Evolutionary conservation across 352 stramenopile genomes (phyloP).

Genomic region (Pythium volutum): DNA sequence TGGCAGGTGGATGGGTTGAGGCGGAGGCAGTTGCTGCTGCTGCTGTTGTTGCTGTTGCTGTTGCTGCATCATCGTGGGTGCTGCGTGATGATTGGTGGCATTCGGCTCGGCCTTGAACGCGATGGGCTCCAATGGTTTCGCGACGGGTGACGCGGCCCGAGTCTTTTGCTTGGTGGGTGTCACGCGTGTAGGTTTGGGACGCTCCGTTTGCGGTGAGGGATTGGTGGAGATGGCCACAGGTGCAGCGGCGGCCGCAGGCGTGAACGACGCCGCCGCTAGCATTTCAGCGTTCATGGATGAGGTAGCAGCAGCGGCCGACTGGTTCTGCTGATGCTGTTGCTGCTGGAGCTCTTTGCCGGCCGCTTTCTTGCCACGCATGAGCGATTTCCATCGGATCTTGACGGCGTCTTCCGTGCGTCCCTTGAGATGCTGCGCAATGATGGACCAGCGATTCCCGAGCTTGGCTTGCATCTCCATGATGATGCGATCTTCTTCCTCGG

Average conservation of each 20-base stretch:
- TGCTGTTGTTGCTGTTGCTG: neutral
- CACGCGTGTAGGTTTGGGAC: constrained; percentile 29
- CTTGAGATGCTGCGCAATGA: constrained; percentile 90
- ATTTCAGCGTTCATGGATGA: neutral
- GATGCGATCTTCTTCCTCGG: constrained; percentile 90
- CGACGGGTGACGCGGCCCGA: constrained; percentile 29
- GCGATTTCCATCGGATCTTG: constrained; percentile 93
- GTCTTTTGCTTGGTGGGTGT: constrained; percentile 44
- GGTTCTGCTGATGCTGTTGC: constrained; percentile 45
- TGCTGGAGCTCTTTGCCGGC: constrained; percentile 62
- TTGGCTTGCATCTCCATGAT: constrained; percentile 92
- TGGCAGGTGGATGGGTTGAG: constrained; percentile 13
- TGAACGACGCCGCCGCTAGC: neutral
- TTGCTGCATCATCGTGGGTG: neutral
- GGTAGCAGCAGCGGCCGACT: neutral
- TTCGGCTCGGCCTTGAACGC: constrained; percentile 16
- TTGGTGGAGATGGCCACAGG: neutral
- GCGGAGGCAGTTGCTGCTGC: neutral
- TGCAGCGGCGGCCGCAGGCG: neutral
- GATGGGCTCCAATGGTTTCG: constrained; percentile 26
- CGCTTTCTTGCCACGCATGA: constrained; percentile 76
- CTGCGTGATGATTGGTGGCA: neutral
- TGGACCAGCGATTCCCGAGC: constrained; percentile 91
- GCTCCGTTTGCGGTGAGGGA: neutral
- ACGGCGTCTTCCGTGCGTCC: constrained; percentile 91